Base-by-base conservation (phyloP, 148 eudicot genomes). In the Hydrangea macrophylla region DNA sequence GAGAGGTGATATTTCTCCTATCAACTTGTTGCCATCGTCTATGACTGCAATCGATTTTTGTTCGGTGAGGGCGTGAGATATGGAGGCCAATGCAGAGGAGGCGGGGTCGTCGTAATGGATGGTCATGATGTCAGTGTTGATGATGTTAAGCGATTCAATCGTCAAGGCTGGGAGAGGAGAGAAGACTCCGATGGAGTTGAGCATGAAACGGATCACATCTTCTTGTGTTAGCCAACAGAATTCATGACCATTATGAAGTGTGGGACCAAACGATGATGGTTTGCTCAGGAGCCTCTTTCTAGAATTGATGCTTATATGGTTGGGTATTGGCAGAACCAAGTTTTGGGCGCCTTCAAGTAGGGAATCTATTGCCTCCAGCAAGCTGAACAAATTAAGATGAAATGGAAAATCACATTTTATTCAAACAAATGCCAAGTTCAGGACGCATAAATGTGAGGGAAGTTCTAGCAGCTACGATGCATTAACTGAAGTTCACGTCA, bases 301-400 rank as follows among this genome's bases (percentile, higher is more conserved):
- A 9, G 79, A 58, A 51, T 36, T 74, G 12, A 36, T 62, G 24
- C 53, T 60, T 50, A 23, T 60, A 13, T 73, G 74, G 67, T 59
- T 80, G 74, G 76, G 74, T 26, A 72, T 80, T 2, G 98, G 92
- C 27, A 92, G 76, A 4, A 92, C 76, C 27, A 93, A 81, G 77
- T 81, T 80, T 61, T 90, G 96, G 18, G 96, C 79, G 3, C 96
- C 98, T 72, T 90, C 95, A 39, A 90, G 88, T 30, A 93, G 85
- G 85, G 55, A 84, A 60, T 93, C 95, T 58, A 93, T 85, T 60
- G 96, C 96, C 63, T 90, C 92, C 58, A 81, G 64, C 59, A 93
- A 67, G 75, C 98, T 93, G 77, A n/a, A 31, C 25, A 75, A 72
- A n/a, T 22, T 32, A 58, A 28, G 64, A 30, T 30, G 68, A 60